Conservation (phyloP, 2,329 filamentous ascomycete genomes). For the Magnaporthiopsis poae region DNA sequence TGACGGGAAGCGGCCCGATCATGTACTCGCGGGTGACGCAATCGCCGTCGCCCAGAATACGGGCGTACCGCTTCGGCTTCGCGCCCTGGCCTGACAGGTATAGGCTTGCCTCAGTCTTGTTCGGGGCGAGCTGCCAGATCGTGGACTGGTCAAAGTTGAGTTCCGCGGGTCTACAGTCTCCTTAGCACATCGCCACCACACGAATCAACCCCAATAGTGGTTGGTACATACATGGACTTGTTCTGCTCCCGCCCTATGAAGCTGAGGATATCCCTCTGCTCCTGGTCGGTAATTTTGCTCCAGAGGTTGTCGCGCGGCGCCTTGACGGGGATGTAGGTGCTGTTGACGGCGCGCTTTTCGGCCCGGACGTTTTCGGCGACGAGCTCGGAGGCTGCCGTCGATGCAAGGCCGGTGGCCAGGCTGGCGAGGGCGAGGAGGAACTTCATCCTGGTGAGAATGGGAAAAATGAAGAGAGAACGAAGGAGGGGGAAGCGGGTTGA, state of each 20-base stretch:
- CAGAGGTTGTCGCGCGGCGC: constrained; percentile 3
- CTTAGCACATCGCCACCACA: not conserved
- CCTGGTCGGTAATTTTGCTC: not conserved
- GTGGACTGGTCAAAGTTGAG: not conserved
- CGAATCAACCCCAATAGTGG: too few species aligned
- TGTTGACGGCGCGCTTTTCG: not conserved
- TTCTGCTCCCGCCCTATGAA: not conserved
- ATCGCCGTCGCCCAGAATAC: not conserved
- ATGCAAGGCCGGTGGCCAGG: not conserved
- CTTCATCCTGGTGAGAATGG: not conserved
- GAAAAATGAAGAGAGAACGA: not conserved
- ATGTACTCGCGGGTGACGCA: constrained; percentile 29
- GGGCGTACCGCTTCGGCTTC: constrained; percentile 3
- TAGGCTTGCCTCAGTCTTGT: constrained; percentile 3
- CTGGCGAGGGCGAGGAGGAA: not conserved
- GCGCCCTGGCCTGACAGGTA: not conserved
- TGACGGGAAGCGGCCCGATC: constrained; percentile 38
- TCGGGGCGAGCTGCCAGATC: constrained; percentile 1
- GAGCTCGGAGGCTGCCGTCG: not conserved
- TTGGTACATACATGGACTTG: not conserved
- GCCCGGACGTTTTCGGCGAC: not conserved
- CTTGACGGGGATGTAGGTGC: constrained; percentile 4
- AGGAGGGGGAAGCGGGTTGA: not conserved
- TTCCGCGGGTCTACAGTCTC: not conserved
- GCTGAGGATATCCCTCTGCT: not conserved